A percentile compares a stretch with the other conserved stretches of the same genome.
These are phyloP conservation scores for Strigomonas galati DNA, from an alignment of 208 protist species.

Conservation along the genomic window DNA sequence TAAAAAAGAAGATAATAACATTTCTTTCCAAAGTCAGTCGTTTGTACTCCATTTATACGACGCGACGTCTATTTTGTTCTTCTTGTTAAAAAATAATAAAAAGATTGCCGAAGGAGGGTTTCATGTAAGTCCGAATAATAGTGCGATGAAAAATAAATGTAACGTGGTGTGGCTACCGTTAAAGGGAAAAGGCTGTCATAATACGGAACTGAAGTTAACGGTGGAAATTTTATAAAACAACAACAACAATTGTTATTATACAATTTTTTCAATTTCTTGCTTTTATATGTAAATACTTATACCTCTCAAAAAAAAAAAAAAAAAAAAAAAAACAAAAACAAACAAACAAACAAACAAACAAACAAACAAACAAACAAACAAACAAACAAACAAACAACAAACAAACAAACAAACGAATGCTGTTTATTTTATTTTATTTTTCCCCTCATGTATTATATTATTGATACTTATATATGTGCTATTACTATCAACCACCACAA, in stretches of 20 bases:
- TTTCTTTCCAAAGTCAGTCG: conserved; percentile 1
- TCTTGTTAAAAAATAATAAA: background rate
- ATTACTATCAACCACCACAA: too few relatives aligned
- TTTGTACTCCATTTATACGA: conserved; percentile 12
- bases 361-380: too few relatives aligned
- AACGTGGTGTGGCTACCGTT: conserved; percentile 13
- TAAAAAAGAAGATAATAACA: background rate
- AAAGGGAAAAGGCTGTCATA: conserved; percentile 5
- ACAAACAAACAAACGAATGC: too few relatives aligned
- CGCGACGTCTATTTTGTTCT: conserved; percentile 7
- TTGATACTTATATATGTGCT: too few relatives aligned
- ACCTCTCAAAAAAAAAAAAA: too few relatives aligned
- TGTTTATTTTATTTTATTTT: too few relatives aligned
- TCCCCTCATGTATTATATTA: too few relatives aligned
- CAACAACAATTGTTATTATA: background rate
- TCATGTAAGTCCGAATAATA: background rate
- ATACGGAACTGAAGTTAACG: conserved; percentile 13
- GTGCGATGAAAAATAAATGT: background rate
- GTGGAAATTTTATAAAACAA: conserved; percentile 4
- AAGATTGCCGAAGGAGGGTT: background rate
- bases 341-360: too few relatives aligned
- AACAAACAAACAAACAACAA: too few relatives aligned
- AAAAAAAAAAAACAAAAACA: too few relatives aligned
- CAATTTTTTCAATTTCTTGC: too few relatives aligned
- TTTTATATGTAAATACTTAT: too few relatives aligned